Conservation (phyloP, 2,329 filamentous ascomycete genomes). For the Ceratocystis cubensis region DNA sequence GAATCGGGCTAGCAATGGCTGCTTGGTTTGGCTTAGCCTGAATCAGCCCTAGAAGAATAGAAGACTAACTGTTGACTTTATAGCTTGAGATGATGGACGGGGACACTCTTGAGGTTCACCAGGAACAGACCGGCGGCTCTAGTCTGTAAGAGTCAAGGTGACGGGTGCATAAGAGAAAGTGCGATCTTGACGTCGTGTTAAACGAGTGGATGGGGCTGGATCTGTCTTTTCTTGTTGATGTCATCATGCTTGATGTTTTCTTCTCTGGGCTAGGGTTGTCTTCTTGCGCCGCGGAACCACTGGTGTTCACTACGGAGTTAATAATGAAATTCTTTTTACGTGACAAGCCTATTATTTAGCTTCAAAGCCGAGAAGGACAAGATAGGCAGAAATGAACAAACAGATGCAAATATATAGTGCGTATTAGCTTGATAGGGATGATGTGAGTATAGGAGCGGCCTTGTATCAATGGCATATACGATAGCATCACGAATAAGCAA, state of each 20-base stretch:
- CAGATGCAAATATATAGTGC: neutral
- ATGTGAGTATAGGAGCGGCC: neutral
- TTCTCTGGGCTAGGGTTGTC: slow-evolving; percentile 1
- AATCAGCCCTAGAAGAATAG: neutral
- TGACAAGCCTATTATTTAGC: neutral
- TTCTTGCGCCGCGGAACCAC: neutral
- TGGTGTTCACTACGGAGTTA: slow-evolving; percentile 6
- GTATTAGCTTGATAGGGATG: neutral
- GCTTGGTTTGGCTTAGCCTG: too few relatives aligned
- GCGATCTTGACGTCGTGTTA: neutral
- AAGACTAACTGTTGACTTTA: slow-evolving; percentile 4
- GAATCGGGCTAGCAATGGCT: too few relatives aligned
- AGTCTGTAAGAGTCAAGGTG: neutral
- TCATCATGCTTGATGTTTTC: neutral
- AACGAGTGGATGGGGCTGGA: neutral
- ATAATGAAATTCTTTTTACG: neutral
- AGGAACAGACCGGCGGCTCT: slow-evolving; percentile 85
- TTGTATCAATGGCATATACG: neutral
- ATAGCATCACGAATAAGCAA: neutral
- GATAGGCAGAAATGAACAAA: neutral
- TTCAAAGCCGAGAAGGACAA: neutral
- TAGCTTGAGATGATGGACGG: slow-evolving; percentile 96
- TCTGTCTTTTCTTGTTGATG: neutral
- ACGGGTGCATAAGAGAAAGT: neutral
- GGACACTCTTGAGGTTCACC: slow-evolving; percentile 91